A percentile compares a stretch with the other conserved stretches of the same genome.
Conservation (phyloP, 169 alveolate genomes). For the Plasmodium adleri region DNA sequence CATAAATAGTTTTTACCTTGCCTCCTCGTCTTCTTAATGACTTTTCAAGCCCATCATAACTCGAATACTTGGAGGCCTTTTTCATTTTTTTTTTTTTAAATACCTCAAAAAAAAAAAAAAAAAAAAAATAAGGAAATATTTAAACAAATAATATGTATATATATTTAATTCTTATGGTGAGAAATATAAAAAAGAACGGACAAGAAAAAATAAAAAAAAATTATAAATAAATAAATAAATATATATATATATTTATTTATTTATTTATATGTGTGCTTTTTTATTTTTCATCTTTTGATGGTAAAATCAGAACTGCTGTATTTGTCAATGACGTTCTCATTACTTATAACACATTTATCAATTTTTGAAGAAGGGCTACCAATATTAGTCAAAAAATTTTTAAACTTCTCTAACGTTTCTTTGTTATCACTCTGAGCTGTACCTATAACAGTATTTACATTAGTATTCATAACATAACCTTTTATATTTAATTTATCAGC, state of each 20-base stretch:
- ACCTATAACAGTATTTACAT: conserved; percentile 82
- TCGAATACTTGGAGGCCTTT: not conserved
- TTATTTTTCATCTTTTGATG: conserved; percentile 14
- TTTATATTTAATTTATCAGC: conserved; percentile 83
- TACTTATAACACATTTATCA: conserved; percentile 78
- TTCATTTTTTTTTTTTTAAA: conserved; percentile 13
- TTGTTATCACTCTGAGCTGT: conserved; percentile 77
- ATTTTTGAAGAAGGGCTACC: conserved; percentile 85
- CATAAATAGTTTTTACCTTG: conserved; percentile 60
- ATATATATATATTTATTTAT: too few species aligned
- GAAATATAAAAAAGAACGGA: too few species aligned
- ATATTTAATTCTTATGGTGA: too few species aligned
- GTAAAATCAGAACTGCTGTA: conserved; percentile 28
- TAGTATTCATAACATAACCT: conserved; percentile 83
- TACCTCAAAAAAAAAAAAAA: not conserved
- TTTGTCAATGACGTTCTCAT: conserved; percentile 48
- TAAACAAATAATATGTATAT: not conserved
- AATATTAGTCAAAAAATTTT: conserved; percentile 77
- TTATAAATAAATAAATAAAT: too few species aligned
- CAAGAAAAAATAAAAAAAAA: too few species aligned
- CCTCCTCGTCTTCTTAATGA: conserved; percentile 56
- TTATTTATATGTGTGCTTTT: too few species aligned
- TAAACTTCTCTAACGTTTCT: conserved; percentile 76
- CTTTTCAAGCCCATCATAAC: conserved; percentile 22
- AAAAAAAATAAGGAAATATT: conserved; percentile 8